Conservation (phyloP, 306 rosid genomes). For the Pachyrhizus erosus region DNA sequence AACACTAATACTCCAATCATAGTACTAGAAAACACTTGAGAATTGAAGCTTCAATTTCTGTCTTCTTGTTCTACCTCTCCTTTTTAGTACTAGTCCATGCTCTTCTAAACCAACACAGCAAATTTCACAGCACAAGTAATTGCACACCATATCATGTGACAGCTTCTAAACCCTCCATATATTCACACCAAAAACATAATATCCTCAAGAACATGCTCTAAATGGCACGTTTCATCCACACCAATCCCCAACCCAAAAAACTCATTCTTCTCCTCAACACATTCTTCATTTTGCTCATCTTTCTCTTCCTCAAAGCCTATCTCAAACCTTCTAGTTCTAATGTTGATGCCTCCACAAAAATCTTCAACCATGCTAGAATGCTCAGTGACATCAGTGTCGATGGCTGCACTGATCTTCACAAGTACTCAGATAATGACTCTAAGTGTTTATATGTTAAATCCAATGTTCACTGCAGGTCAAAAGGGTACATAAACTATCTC, state of each 20-base stretch:
- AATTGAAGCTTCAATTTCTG: slow-evolving; percentile 13
- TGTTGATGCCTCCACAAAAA: slow-evolving; percentile 21
- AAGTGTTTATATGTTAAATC: slow-evolving; percentile 44
- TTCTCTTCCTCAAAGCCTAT: slow-evolving; percentile 23
- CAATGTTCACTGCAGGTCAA: slow-evolving; percentile 35
- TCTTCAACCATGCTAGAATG: slow-evolving; percentile 41
- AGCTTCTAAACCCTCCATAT: slow-evolving; percentile 12
- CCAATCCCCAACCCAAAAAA: not conserved
- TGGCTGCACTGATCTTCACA: slow-evolving; percentile 41
- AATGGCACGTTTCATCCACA: slow-evolving; percentile 34
- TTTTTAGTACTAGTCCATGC: not conserved
- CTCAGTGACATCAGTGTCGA: slow-evolving; percentile 37
- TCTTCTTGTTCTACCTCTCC: not conserved
- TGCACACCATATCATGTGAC: not conserved
- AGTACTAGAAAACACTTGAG: not conserved
- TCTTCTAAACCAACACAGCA: not conserved
- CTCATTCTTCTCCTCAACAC: slow-evolving; percentile 10
- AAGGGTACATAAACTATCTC: slow-evolving; percentile 42
- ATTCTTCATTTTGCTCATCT: slow-evolving; percentile 27
- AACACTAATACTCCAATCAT: not conserved
- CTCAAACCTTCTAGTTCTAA: slow-evolving; percentile 4
- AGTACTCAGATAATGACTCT: slow-evolving; percentile 25
- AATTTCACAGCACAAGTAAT: not conserved
- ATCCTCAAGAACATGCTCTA: slow-evolving; percentile 5
- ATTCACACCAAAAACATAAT: slow-evolving; percentile 5